Evolutionary conservation across 2,329 filamentous ascomycete species (phyloP).

Genomic region (Tolypocladium guangdongense): DNA sequence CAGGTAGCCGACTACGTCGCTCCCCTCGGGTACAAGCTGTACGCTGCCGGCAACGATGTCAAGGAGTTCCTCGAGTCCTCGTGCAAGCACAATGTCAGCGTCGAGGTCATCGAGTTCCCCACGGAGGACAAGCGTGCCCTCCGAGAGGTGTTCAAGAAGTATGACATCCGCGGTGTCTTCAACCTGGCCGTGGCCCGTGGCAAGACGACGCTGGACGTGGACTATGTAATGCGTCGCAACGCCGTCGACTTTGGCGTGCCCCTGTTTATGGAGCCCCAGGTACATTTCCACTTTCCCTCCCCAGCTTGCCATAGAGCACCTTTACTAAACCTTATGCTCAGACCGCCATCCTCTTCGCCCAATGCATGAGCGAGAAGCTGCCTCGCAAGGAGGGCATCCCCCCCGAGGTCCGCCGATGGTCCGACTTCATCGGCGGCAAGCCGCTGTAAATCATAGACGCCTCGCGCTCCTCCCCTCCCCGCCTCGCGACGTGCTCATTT

Average conservation of each 20-base stretch:
- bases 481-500: too few relatives aligned
- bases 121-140: slow-evolving; percentile 92
- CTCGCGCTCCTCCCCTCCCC: background rate
- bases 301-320: too few relatives aligned
- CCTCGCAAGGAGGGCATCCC: slow-evolving; percentile 83
- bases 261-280: slow-evolving; percentile 96
- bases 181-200: slow-evolving; percentile 80
- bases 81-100: slow-evolving; percentile 53
- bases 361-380: slow-evolving; percentile 95
- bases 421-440: slow-evolving; percentile 85
- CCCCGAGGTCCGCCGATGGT: slow-evolving; percentile 85
- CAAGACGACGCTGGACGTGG: slow-evolving; percentile 77
- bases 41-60: slow-evolving; percentile 68
- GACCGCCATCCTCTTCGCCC: slow-evolving; percentile 92
- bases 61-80: slow-evolving; percentile 72
- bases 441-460: slow-evolving; percentile 48
- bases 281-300: slow-evolving; percentile 31
- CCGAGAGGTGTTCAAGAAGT: slow-evolving; percentile 90
- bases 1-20: slow-evolving; percentile 77
- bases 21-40: slow-evolving; percentile 91
- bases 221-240: slow-evolving; percentile 98
- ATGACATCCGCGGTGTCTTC: slow-evolving; percentile 92
- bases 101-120: slow-evolving; percentile 94
- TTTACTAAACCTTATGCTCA: slow-evolving; percentile 29
- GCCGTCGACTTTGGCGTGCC: slow-evolving; percentile 97